Percentiles rank a stretch among this genome's conserved stretches.
Conservation (phyloP, 805 yeast genomes). For the Lipomyces kockii region DNA sequence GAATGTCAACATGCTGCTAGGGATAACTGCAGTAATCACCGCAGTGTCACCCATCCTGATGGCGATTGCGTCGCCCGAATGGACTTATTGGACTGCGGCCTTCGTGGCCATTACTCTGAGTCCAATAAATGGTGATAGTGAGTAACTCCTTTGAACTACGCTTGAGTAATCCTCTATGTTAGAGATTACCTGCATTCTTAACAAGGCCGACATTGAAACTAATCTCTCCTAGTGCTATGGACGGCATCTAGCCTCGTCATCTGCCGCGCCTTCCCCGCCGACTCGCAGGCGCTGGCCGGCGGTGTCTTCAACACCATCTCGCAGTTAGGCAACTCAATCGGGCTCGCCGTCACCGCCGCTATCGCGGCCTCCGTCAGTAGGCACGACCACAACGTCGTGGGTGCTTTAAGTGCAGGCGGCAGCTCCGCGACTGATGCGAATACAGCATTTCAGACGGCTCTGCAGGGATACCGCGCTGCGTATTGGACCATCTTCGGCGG, state of each 20-base stretch:
- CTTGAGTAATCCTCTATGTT: constrained; percentile 6
- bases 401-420: constrained; percentile 5
- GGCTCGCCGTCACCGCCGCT: constrained; percentile 7
- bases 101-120: constrained; percentile 9
- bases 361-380: constrained; percentile 9
- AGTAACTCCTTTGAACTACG: constrained; percentile 7
- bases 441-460: constrained; percentile 3
- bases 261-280: constrained; percentile 11
- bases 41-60: constrained; percentile 10
- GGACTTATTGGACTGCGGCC: constrained; percentile 12
- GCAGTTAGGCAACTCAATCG: constrained; percentile 10
- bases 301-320: constrained; percentile 11
- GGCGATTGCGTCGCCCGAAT: constrained; percentile 9
- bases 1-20: constrained; percentile 8
- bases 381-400: constrained; percentile 8
- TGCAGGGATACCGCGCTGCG: constrained; percentile 13
- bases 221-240: constrained; percentile 10
- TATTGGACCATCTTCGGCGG: constrained; percentile 12
- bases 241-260: constrained; percentile 10
- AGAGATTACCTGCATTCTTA: constrained; percentile 9
- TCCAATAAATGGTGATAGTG: constrained; percentile 7
- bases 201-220: constrained; percentile 5
- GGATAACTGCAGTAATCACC: constrained; percentile 10
- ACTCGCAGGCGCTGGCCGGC: constrained; percentile 11
- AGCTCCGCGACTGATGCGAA: constrained; percentile 11